Percentiles rank a stretch among this genome's conserved stretches.
These are phyloP conservation scores for Calocera viscosa DNA, from an alignment of 768 basidiomycete genomes.

Conservation along the genomic window DNA sequence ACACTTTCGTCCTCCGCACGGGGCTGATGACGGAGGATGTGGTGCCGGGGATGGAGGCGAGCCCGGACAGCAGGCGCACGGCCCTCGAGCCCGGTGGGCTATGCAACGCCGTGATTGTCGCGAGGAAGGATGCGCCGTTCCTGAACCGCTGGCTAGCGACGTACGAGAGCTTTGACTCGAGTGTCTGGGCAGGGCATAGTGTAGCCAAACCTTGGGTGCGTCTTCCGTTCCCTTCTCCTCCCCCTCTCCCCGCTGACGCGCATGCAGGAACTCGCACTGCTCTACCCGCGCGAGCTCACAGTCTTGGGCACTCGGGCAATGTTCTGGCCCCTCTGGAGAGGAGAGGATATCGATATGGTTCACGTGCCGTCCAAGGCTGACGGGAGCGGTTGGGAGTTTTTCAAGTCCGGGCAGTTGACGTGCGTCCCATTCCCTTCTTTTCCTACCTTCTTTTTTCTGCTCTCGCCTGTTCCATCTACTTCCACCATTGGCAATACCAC, in stretches of 20 bases:
- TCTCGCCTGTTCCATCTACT: no score
- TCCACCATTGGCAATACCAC: no score
- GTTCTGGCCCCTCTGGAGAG: neutral
- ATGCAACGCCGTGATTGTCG: conserved; percentile 28
- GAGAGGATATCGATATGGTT: neutral
- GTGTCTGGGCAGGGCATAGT: conserved; percentile 24
- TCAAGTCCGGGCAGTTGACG: conserved; percentile 1
- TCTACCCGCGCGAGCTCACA: neutral
- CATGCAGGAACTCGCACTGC: neutral
- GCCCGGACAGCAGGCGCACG: conserved; percentile 20
- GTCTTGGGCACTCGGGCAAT: neutral
- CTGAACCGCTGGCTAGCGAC: conserved; percentile 28
- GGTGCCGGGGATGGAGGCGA: conserved; percentile 26
- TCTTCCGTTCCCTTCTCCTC: no score
- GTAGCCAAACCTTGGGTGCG: conserved; percentile 26
- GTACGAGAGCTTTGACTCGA: conserved; percentile 23
- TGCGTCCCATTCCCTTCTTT: neutral
- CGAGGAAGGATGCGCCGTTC: conserved; percentile 22
- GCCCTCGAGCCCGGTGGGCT: conserved; percentile 25
- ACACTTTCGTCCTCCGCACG: conserved; percentile 22
- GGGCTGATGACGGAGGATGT: conserved; percentile 20
- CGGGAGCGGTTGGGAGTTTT: neutral
- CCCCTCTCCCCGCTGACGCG: neutral
- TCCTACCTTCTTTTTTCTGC: no score
- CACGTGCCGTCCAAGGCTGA: neutral